These are phyloP conservation scores for Globisporangium emineosum DNA, from an alignment of 352 stramenopile species.

Conservation along the genomic window DNA sequence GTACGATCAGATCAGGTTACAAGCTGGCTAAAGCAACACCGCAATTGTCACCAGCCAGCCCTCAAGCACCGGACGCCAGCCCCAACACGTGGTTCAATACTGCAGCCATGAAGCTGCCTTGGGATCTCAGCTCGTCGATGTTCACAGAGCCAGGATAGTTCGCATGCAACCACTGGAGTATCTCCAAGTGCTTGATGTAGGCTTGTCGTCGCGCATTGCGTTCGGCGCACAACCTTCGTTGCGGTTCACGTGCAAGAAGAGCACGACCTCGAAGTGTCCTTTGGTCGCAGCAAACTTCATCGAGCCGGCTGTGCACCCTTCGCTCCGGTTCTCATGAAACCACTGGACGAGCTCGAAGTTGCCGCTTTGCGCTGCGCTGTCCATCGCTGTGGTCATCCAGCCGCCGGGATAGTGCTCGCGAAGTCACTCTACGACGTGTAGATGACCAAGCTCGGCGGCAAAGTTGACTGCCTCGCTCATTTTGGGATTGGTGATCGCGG, in stretches of 20 bases:
- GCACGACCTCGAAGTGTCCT: constrained; percentile 1
- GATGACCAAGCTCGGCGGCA: background rate
- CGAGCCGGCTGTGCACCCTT: background rate
- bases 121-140: background rate
- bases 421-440: constrained; percentile 1
- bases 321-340: background rate
- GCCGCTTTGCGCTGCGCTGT: background rate
- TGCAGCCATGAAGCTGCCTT: background rate
- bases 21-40: too few relatives aligned
- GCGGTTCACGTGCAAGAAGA: constrained; percentile 6
- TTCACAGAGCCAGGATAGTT: background rate
- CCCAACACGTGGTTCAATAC: background rate
- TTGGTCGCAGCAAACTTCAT: too few relatives aligned
- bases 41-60: too few relatives aligned
- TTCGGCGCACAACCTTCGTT: background rate
- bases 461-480: background rate
- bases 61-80: too few relatives aligned
- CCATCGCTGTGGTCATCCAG: background rate
- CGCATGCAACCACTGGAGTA: background rate
- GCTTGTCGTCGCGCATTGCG: too few relatives aligned
- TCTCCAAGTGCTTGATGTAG: background rate
- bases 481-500: too few relatives aligned
- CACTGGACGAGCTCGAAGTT: background rate
- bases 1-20: background rate
- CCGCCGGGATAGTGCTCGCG: background rate